phyloP scores from a whole-genome alignment of 176 grass and related monocot species.

The Coix lacrymajobi region DNA sequence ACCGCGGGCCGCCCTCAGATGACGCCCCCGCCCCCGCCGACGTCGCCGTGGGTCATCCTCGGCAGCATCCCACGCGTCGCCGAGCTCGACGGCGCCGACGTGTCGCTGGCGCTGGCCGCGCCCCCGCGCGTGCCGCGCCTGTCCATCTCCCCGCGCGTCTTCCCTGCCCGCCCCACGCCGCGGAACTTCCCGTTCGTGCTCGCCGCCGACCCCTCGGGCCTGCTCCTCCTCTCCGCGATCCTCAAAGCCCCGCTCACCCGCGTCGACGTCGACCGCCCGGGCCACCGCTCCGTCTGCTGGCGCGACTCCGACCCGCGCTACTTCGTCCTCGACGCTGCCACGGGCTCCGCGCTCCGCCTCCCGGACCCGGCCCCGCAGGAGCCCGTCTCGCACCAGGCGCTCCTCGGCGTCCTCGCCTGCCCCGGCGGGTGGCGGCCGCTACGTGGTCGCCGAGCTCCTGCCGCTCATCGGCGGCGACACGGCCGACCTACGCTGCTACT shows the following conservation, averaged over 20 bases:
- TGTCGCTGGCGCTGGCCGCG: not conserved
- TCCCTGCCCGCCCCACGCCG: not conserved
- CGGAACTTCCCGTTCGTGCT: conserved; percentile 24
- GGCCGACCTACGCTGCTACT: not conserved
- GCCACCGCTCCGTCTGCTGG: not conserved
- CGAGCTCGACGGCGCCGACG: not conserved
- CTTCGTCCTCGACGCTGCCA: conserved; percentile 5
- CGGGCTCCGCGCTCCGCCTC: not conserved
- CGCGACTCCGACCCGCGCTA: not conserved
- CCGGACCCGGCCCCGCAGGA: not conserved
- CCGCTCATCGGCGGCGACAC: not conserved
- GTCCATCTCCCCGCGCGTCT: not conserved
- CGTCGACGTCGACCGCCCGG: not conserved
- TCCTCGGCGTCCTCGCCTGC: not conserved
- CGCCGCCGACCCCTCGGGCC: conserved; percentile 25
- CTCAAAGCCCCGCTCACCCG: not conserved
- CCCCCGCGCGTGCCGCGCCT: not conserved
- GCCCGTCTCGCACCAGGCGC: not conserved
- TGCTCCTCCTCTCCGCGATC: conserved; percentile 25
- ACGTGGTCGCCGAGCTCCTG: not conserved
- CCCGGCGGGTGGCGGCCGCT: not conserved
- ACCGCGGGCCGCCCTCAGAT: too few species aligned
- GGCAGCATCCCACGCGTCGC: not conserved
- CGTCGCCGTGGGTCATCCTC: not conserved
- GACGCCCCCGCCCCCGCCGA: not conserved